Evolutionary conservation across 192 early-diverging fungal genomes (phyloP).

Genomic region (Coemansia aciculifera): DNA sequence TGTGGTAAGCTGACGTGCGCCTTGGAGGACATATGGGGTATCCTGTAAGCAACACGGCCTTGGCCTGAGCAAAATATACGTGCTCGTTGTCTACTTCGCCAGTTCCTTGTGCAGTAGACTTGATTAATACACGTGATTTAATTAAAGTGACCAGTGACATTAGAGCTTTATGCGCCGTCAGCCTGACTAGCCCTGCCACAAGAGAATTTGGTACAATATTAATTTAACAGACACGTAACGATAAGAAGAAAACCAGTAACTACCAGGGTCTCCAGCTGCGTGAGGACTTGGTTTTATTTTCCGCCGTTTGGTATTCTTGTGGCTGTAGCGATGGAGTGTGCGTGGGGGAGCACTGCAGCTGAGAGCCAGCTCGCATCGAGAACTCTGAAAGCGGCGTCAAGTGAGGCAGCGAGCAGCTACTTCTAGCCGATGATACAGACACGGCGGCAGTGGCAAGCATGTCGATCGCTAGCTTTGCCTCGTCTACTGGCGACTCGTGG

Average conservation of each 20-base stretch:
- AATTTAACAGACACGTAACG: too few relatives aligned
- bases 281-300: conserved; percentile 5
- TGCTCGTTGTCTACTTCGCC: not conserved
- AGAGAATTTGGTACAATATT: too few relatives aligned
- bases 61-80: not conserved
- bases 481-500: conserved; percentile 31
- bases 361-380: conserved; percentile 19
- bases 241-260: not conserved
- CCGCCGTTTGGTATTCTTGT: conserved; percentile 9
- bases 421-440: conserved; percentile 38
- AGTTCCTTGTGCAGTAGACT: not conserved
- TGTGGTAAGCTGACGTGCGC: conserved; percentile 91
- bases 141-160: not conserved
- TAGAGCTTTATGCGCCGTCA: not conserved
- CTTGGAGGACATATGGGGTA: conserved; percentile 88
- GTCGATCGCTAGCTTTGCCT: conserved; percentile 48
- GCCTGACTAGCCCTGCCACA: not conserved
- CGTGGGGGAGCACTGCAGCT: conserved; percentile 14
- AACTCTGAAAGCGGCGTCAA: conserved; percentile 50
- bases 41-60: conserved; percentile 58
- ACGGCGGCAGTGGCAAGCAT: conserved; percentile 47
- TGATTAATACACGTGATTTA: not conserved
- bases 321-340: conserved; percentile 12
- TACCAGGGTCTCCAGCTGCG: conserved; percentile 47
- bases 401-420: conserved; percentile 41